Evolutionary conservation across 208 protist species (phyloP).

Genomic region (Leishmania gerbilli): DNA sequence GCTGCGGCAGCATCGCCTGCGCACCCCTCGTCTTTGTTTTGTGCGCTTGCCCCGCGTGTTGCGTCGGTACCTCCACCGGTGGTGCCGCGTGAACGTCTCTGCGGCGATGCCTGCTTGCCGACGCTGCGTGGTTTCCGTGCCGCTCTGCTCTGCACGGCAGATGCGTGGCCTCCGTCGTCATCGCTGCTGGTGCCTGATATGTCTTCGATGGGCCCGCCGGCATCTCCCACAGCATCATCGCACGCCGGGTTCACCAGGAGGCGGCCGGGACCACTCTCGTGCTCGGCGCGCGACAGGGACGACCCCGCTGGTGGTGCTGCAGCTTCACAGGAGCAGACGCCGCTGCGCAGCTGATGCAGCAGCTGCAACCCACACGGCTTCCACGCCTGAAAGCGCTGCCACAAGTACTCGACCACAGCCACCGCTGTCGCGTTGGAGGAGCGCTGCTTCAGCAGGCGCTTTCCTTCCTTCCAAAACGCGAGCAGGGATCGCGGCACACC

Average conservation of each 20-base stretch:
- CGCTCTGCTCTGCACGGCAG: neutral
- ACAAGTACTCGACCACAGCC: constrained; percentile 54
- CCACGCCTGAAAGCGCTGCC: constrained; percentile 35
- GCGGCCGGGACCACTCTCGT: neutral
- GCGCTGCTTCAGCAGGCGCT: constrained; percentile 34
- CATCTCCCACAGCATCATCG: neutral
- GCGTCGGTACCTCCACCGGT: neutral
- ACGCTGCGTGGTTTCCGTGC: neutral
- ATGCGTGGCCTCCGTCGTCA: neutral
- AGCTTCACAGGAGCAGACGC: neutral
- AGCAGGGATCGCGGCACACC: neutral
- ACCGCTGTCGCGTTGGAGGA: constrained; percentile 45
- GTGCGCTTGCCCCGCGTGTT: neutral
- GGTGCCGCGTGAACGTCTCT: neutral
- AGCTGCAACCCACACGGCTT: constrained; percentile 15
- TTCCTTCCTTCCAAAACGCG: constrained; percentile 21
- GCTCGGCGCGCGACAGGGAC: neutral
- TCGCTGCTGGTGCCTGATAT: constrained; percentile 8
- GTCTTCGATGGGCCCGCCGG: neutral
- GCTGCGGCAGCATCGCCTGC: neutral
- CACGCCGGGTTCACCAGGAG: neutral
- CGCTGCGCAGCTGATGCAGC: neutral
- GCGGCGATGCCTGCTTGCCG: neutral
- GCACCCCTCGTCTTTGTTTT: neutral
- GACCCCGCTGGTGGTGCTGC: neutral